These are phyloP conservation scores for Wickerhamomyces chaumierensis DNA, from an alignment of 805 yeast genomes.

Conservation along the genomic window DNA sequence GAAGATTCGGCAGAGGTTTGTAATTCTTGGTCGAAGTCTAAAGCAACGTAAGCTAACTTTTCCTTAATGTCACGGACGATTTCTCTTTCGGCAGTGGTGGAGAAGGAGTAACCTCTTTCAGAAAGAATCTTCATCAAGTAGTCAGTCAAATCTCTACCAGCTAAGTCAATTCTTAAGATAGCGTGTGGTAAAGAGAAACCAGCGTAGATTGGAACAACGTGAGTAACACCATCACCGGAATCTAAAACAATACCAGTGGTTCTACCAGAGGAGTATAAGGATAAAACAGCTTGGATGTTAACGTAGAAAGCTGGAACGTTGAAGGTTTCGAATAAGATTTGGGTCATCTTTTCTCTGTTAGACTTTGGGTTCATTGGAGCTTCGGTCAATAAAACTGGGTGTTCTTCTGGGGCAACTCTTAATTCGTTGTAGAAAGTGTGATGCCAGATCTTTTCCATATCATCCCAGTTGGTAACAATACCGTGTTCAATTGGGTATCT, in stretches of 20 bases:
- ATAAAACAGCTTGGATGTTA: constrained; percentile 95
- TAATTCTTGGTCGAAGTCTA: constrained; percentile 98
- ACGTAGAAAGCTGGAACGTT: constrained; percentile 99
- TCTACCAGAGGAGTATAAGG: constrained; percentile 98
- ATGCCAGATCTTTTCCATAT: constrained; percentile 99
- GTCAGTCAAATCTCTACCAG: constrained; percentile 99
- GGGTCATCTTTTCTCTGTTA: constrained; percentile 99
- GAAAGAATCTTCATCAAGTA: constrained; percentile 96
- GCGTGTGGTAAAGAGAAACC: constrained; percentile 99
- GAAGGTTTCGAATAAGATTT: constrained; percentile 97
- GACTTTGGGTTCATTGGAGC: constrained; percentile 99
- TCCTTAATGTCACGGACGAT: constrained; percentile 85
- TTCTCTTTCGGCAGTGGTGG: constrained; percentile 99
- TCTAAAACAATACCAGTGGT: constrained; percentile 99
- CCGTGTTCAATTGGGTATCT: constrained; percentile 99
- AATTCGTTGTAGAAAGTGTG: constrained; percentile 99
- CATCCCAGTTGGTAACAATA: constrained; percentile 99
- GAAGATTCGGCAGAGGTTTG: constrained; percentile 98
- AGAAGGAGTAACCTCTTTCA: constrained; percentile 98
- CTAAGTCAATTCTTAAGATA: constrained; percentile 95
- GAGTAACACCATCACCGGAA: constrained; percentile 99
- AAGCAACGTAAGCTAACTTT: constrained; percentile 97
- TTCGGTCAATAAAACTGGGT: constrained; percentile 97
- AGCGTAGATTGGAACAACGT: constrained; percentile 99
- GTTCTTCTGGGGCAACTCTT: constrained; percentile 99